Base-by-base conservation (phyloP, 176 grass and related monocot genomes). In the Calamus simplicifolius region DNA sequence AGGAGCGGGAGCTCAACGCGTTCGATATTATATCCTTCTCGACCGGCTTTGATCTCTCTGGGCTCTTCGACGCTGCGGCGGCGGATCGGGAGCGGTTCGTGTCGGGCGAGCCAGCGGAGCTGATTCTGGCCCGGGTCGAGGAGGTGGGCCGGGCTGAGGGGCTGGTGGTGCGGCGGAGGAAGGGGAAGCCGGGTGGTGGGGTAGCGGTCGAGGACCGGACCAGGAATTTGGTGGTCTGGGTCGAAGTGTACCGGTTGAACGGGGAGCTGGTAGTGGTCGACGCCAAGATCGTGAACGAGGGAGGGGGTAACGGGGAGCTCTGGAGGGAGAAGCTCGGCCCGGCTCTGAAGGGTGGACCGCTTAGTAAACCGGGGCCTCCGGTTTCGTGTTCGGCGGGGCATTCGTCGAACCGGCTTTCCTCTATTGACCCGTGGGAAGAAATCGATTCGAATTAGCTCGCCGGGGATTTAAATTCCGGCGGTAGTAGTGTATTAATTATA, bases 21-120 rank as follows among this genome's bases (percentile, higher is more conserved):
- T 82, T 76, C 16, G 60, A 82, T 23, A 57, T 76, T 13, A 82
- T 82, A 29, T 52, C 72, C 63, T 48, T 71, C 19, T 75, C 67
- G 31, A 48, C 63, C 5, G 38, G 48, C 2, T 57, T 66, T 19
- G 79, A 82, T n/a, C 48, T 82, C 25, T 71, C 79, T 8, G 53
- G 72, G 12, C 35, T 76, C 10, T 71, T 82, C 28, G n/a, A 27
- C 8, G 29, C 59, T 16, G 16, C 23, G 16, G 51, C 52, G 51
- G 14, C 5, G 8, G 29, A 19, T 16, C 63, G 57, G 54, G 66
- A 75, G 59, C 59, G 72, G 67, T 58, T 82, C 55, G 16, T 69
- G 5, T 61, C 61, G 21, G 5, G 12, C 1, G 27, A 52, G 3
- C 29, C 66, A 16, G 52, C 56, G 38, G 66, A 67, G 54, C 28